Conservation (phyloP, 2,329 filamentous ascomycete genomes). For the Thelonectria blattea region DNA sequence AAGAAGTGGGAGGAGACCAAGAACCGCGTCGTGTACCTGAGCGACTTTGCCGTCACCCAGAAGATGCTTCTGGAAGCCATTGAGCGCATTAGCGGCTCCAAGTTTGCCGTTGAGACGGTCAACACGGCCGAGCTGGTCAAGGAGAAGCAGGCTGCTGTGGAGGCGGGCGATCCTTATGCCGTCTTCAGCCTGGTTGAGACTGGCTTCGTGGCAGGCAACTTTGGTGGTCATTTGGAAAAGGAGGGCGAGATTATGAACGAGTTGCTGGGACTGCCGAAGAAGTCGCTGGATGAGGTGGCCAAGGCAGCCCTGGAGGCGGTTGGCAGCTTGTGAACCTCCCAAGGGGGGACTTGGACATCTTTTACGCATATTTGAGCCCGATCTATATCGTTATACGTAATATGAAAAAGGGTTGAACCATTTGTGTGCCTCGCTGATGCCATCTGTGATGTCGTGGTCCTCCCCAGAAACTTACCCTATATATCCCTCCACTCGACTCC, state of each 20-base stretch:
- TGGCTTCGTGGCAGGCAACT: constrained; percentile 41
- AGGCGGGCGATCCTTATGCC: constrained; percentile 34
- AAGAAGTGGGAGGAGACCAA: constrained; percentile 40
- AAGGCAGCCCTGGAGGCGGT: constrained; percentile 17
- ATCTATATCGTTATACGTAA: too few relatives aligned
- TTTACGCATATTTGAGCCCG: too few relatives aligned
- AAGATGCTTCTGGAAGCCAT: constrained; percentile 51
- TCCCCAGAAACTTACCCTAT: too few relatives aligned
- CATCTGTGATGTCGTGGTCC: too few relatives aligned
- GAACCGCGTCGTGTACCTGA: constrained; percentile 42
- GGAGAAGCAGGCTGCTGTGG: constrained; percentile 38
- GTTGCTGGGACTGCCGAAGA: constrained; percentile 36
- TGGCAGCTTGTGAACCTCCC: not conserved
- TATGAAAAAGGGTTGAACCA: too few relatives aligned
- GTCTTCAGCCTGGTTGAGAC: constrained; percentile 41
- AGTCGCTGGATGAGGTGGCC: constrained; percentile 20
- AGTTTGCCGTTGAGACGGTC: constrained; percentile 38
- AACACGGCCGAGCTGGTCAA: constrained; percentile 36
- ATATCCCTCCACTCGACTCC: too few relatives aligned
- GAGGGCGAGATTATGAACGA: constrained; percentile 43
- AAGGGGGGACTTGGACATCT: too few relatives aligned
- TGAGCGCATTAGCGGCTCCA: constrained; percentile 56
- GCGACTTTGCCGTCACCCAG: constrained; percentile 43
- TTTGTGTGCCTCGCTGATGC: too few relatives aligned
- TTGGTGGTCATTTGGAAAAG: constrained; percentile 42